A percentile compares a stretch with the other conserved stretches of the same genome.
phyloP scores from a whole-genome alignment of 208 protist species.

The Acanthamoeba healyi region DNA sequence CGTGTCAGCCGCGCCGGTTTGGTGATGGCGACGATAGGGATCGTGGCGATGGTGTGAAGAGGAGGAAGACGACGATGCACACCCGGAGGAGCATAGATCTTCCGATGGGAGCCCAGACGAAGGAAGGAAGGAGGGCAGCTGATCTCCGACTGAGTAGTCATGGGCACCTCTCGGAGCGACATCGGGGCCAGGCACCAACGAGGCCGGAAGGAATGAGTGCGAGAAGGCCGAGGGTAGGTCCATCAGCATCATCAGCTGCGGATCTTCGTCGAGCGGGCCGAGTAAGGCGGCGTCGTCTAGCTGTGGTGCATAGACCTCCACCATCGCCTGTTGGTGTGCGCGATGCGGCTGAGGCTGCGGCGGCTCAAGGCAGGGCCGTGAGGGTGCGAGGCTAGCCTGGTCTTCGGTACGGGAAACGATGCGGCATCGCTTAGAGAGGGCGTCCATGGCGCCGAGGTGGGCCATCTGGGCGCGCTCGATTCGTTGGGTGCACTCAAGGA shows the following conservation, averaged over 20 bases:
- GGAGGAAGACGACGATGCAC: too few species aligned
- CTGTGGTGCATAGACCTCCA: too few species aligned
- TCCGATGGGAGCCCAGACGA: too few species aligned
- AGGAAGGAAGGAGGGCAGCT: too few species aligned
- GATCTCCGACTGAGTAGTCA: background rate
- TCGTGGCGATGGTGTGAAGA: too few species aligned
- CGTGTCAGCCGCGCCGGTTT: too few species aligned
- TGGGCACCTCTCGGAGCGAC: background rate
- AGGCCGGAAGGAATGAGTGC: background rate
- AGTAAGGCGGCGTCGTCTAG: background rate
- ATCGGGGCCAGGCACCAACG: background rate
- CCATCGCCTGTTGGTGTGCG: too few species aligned
- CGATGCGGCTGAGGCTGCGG: too few species aligned
- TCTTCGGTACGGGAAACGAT: background rate
- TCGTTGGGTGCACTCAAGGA: slow-evolving; percentile 15
- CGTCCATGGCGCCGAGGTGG: background rate
- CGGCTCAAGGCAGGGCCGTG: background rate
- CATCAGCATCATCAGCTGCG: slow-evolving; percentile 12
- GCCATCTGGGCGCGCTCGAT: slow-evolving; percentile 5
- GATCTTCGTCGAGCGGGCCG: background rate
- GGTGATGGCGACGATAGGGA: too few species aligned
- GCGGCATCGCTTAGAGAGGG: slow-evolving; percentile 7
- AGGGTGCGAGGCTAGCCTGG: background rate
- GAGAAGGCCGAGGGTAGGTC: background rate
- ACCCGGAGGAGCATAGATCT: too few species aligned